A percentile compares a stretch with the other conserved stretches of the same genome.
phyloP scores from a whole-genome alignment of 306 rosid species.

The Biancaea sappan region DNA sequence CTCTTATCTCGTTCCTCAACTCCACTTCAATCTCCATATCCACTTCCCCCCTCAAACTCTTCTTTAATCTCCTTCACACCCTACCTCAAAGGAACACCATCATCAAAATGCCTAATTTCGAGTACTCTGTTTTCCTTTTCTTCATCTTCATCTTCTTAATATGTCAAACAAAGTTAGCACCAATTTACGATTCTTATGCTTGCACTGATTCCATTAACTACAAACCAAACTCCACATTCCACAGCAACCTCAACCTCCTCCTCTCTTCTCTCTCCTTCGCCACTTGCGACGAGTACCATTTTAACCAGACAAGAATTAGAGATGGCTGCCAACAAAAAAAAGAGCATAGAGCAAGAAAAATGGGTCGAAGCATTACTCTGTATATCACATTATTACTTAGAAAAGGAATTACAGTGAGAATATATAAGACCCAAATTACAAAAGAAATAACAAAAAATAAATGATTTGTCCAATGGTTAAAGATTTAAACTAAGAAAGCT shows the following conservation, averaged over 20 bases:
- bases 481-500: too few relatives aligned
- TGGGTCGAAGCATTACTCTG: too few relatives aligned
- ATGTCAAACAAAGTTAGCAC: not conserved
- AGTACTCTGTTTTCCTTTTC: not conserved
- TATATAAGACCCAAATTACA: too few relatives aligned
- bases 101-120: not conserved
- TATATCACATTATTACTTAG: too few relatives aligned
- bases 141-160: not conserved
- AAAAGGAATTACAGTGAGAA: too few relatives aligned
- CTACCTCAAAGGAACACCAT: not conserved
- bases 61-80: not conserved
- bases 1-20: constrained; percentile 49
- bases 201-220: constrained; percentile 13
- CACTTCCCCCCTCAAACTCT: constrained; percentile 32
- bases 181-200: not conserved
- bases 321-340: too few relatives aligned
- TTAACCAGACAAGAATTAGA: not conserved
- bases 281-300: constrained; percentile 14
- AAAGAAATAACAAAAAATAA: too few relatives aligned
- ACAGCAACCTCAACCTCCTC: constrained; percentile 36
- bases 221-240: constrained; percentile 31
- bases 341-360: too few relatives aligned
- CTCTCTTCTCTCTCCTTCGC: constrained; percentile 34
- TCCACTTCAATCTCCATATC: constrained; percentile 12
- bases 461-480: too few relatives aligned